phyloP scores from a whole-genome alignment of 2,329 filamentous ascomycete species.

The Colletotrichum endophyticum region DNA sequence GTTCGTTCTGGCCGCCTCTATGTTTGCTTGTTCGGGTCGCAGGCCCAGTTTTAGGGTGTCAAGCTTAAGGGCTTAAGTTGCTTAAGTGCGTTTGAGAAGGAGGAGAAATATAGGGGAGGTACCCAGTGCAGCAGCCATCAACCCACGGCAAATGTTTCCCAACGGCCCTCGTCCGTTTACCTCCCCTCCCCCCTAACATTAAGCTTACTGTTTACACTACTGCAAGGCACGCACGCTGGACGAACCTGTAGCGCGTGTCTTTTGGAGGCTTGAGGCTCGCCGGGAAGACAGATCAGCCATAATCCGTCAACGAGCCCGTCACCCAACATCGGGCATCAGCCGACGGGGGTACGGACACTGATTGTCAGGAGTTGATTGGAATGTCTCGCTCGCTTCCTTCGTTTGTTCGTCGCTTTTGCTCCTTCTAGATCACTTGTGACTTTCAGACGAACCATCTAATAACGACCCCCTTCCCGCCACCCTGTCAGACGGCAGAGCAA shows the following conservation, averaged over 20 bases:
- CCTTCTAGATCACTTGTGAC: not conserved
- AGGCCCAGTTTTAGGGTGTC: constrained; percentile 1
- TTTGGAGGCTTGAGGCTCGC: not conserved
- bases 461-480: not conserved
- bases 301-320: not conserved
- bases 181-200: not conserved
- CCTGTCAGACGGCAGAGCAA: not conserved
- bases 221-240: not conserved
- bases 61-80: constrained; percentile 2
- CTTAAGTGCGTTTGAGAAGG: not conserved
- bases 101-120: not conserved
- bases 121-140: not conserved
- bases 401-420: not conserved
- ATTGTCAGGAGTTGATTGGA: constrained; percentile 14
- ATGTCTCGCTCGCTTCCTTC: constrained; percentile 10
- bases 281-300: not conserved
- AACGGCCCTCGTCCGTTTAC: not conserved
- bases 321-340: not conserved
- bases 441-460: not conserved
- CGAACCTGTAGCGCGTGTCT: not conserved
- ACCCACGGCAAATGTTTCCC: not conserved
- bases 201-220: not conserved
- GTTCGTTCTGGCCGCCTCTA: not conserved
- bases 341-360: not conserved
- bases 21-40: not conserved